Base-by-base conservation (phyloP, 176 grass and related monocot species). In the Cocos nucifera region DNA sequence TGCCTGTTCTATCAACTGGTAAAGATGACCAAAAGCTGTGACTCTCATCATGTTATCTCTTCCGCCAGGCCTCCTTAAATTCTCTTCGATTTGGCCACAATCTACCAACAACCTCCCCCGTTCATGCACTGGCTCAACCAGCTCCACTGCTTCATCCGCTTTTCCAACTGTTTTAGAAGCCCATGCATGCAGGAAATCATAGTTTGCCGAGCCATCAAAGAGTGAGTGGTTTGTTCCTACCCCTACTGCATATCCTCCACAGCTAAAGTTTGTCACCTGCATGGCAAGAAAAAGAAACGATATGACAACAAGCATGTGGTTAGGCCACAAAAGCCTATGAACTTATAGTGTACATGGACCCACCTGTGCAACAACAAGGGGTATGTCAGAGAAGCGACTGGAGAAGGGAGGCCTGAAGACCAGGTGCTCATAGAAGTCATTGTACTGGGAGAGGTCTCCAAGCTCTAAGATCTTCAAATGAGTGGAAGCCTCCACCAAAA, bases 281-380 rank as follows among this genome's bases (percentile, higher is more conserved):
- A 35, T 19, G 26, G 15, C 9, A 15, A 19, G 4, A 48, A 15
- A 3, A 57, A 69, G 20, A n/a, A 69, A 44, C 0, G 4, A 49
- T 21, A 27, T 7, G 21, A 21, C 21, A 21, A 21, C 21, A 21
- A 21, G 4, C 29, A 30, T 30, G 6, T 5, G 4, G 4, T 30
- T 7, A 32, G 8, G 4, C 29, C 29, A 4, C 6, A 32, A 32
- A 32, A 32, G 29, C 4, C 29, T 7, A 32, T 32, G 29, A 32
- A 32, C 29, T 32, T 32, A 32, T 21, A 6, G 4, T 0, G 29
- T 32, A 7, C 29, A 32, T 32, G 24, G n/a, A n/a, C 27, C 7
- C 18, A 72, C 69, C 69, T 72, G 69, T 2, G 58, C 69, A 17
- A 62, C 58, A 51, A 72, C 49, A 23, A 72, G 21, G 69, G 69